Evolutionary conservation across 2,329 filamentous ascomycete species (phyloP).

Genomic region (Penicillium sp.): DNA sequence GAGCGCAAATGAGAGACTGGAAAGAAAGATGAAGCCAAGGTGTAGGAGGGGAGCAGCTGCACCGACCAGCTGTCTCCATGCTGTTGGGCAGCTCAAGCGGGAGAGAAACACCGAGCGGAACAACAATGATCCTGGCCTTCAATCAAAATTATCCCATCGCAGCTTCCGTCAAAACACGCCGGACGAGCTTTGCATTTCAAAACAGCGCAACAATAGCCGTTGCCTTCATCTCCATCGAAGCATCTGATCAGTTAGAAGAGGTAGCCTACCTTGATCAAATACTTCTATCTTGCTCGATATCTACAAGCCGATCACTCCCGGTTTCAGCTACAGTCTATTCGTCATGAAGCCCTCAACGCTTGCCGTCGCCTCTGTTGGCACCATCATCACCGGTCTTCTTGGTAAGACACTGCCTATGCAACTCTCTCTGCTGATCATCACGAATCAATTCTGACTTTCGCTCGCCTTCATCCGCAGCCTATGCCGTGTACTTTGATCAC

Average conservation of each 20-base stretch:
- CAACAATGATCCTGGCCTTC: slow-evolving; percentile 39
- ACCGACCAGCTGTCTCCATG: neutral
- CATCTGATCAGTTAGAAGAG: neutral
- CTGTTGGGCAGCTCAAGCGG: slow-evolving; percentile 26
- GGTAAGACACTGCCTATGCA: slow-evolving; percentile 41
- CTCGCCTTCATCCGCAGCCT: slow-evolving; percentile 48
- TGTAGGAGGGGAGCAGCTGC: slow-evolving; percentile 2
- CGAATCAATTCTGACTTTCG: slow-evolving; percentile 17
- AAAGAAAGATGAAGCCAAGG: slow-evolving; percentile 12
- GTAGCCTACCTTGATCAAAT: neutral
- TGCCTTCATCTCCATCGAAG: slow-evolving; percentile 3
- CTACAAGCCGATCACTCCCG: neutral
- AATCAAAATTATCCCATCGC: slow-evolving; percentile 37
- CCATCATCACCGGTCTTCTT: slow-evolving; percentile 62
- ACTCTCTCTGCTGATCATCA: neutral
- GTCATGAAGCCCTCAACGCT: slow-evolving; percentile 62
- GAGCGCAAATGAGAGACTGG: neutral
- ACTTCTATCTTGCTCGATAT: slow-evolving; percentile 5
- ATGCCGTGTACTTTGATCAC: slow-evolving; percentile 71
- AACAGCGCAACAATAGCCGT: neutral
- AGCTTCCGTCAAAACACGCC: slow-evolving; percentile 19
- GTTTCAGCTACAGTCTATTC: slow-evolving; percentile 19
- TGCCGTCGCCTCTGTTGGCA: slow-evolving; percentile 62
- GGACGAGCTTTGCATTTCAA: slow-evolving; percentile 19
- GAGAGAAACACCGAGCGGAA: slow-evolving; percentile 44